These are phyloP conservation scores for Turritis glabra DNA, from an alignment of 345 rosid species.

Conservation along the genomic window DNA sequence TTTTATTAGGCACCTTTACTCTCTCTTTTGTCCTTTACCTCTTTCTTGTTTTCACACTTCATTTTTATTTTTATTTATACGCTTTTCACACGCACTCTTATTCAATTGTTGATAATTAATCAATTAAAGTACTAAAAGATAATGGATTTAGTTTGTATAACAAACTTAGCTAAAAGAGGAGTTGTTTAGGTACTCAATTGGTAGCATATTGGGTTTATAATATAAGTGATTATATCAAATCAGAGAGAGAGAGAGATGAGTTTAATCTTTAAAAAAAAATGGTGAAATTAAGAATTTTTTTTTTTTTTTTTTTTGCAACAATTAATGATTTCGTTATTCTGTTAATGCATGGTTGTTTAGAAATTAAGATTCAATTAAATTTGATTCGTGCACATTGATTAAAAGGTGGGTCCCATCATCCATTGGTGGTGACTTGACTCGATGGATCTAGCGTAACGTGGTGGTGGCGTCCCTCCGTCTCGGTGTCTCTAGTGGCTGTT, in stretches of 20 bases:
- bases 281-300: neutral
- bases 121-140: neutral
- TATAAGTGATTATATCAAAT: neutral
- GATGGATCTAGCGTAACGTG: constrained; percentile 22
- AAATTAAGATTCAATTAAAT: neutral
- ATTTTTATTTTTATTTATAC: neutral
- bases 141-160: constrained; percentile 26
- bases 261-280: too few relatives aligned
- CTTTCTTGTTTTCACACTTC: constrained; percentile 34
- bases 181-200: constrained; percentile 1
- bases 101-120: constrained; percentile 4
- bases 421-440: neutral
- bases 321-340: constrained; percentile 15
- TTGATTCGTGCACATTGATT: neutral
- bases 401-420: constrained; percentile 9
- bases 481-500: constrained; percentile 13
- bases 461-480: constrained; percentile 21
- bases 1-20: constrained; percentile 32
- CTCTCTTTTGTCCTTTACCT: constrained; percentile 32
- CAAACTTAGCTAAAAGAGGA: neutral
- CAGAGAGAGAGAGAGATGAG: too few relatives aligned
- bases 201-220: neutral
- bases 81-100: constrained; percentile 35
- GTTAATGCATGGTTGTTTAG: constrained; percentile 10
- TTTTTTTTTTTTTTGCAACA: neutral